Conservation (phyloP, 2,329 filamentous ascomycete species). For the Penicillium janthinellum region DNA sequence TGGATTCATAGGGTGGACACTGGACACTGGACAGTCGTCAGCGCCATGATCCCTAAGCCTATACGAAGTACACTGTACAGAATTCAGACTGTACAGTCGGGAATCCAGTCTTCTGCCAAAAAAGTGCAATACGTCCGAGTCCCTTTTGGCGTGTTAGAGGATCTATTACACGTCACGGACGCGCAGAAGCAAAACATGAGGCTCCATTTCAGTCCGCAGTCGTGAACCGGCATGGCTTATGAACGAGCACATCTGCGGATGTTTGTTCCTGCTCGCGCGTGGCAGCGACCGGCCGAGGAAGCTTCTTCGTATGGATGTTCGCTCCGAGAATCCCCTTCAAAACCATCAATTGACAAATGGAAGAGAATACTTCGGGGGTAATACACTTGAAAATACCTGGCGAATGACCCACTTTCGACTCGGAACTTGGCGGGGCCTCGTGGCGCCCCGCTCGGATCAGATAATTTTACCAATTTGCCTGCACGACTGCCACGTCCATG, state of each 20-base stretch:
- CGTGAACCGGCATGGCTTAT: background rate
- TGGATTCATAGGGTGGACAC: background rate
- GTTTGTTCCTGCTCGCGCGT: background rate
- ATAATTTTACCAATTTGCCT: background rate
- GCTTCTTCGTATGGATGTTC: background rate
- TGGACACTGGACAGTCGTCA: background rate
- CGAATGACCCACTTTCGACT: background rate
- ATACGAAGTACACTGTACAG: background rate
- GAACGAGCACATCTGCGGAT: background rate
- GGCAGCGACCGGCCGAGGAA: background rate
- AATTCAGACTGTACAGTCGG: background rate
- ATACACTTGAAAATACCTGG: background rate
- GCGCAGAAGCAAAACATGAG: background rate
- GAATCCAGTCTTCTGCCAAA: background rate
- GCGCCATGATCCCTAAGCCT: too few species aligned
- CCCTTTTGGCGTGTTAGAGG: background rate
- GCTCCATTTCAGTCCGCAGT: background rate
- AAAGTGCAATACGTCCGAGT: background rate
- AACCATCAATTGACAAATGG: background rate
- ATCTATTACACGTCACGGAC: background rate
- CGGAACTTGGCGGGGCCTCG: background rate
- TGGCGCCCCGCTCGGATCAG: conserved; percentile 8
- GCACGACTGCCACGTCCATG: background rate
- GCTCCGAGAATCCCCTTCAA: background rate
- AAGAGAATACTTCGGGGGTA: background rate